Evolutionary conservation across 768 basidiomycete species (phyloP).

Genomic region (Tylopilus cervinicoccineus): DNA sequence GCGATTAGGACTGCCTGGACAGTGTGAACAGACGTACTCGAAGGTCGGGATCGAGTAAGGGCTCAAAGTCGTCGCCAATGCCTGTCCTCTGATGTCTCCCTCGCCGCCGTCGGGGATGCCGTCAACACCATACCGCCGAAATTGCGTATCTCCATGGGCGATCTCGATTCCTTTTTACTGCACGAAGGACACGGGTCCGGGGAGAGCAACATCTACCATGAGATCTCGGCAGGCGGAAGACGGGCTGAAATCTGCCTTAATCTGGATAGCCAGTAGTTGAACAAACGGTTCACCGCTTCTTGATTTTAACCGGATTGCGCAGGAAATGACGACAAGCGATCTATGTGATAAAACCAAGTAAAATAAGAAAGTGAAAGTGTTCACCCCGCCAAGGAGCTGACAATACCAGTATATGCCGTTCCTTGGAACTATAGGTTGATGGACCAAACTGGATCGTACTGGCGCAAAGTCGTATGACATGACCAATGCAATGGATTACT

Average conservation of each 20-base stretch:
- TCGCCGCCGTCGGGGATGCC: slow-evolving; percentile 8
- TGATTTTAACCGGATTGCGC: neutral
- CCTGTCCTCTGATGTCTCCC: neutral
- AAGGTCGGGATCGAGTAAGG: slow-evolving; percentile 4
- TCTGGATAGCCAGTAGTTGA: slow-evolving; percentile 7
- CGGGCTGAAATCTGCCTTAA: neutral
- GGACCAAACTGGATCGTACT: slow-evolving; percentile 8
- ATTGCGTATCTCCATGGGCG: slow-evolving; percentile 7
- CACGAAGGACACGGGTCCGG: neutral
- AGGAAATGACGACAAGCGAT: neutral
- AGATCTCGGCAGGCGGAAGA: neutral
- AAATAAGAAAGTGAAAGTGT: slow-evolving; percentile 3
- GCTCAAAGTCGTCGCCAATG: slow-evolving; percentile 2
- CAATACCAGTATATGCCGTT: slow-evolving; percentile 10
- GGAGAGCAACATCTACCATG: neutral
- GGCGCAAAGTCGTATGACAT: slow-evolving; percentile 9
- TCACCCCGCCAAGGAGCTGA: slow-evolving; percentile 5
- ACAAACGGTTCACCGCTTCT: neutral
- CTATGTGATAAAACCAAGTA: slow-evolving; percentile 2
- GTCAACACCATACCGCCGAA: slow-evolving; percentile 7
- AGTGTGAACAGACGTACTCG: slow-evolving; percentile 2
- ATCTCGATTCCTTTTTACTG: slow-evolving; percentile 12
- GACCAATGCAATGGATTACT: slow-evolving; percentile 7
- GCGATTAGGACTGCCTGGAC: neutral
- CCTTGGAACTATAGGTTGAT: slow-evolving; percentile 9